Percentiles rank a stretch among this genome's conserved stretches.
Conservation (phyloP, 306 rosid genomes). For the Pyrus pyrifolia region DNA sequence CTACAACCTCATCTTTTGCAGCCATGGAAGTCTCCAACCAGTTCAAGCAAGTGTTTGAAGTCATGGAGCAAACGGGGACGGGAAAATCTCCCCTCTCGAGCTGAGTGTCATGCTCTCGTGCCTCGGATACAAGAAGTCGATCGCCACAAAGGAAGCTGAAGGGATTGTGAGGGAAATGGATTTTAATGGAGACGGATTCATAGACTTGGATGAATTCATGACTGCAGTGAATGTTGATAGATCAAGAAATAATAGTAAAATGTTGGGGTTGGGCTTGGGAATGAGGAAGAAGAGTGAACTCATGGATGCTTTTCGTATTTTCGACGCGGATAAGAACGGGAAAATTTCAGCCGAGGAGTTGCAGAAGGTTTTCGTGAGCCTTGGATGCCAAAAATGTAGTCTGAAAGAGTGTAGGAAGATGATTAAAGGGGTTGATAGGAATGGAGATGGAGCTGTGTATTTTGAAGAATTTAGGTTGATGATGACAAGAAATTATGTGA, state of each 20-base stretch:
- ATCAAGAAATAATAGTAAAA: neutral
- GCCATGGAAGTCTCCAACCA: slow-evolving; percentile 46
- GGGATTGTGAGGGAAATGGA: slow-evolving; percentile 50
- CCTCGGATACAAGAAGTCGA: slow-evolving; percentile 36
- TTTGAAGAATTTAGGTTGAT: slow-evolving; percentile 59
- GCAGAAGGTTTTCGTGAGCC: slow-evolving; percentile 39
- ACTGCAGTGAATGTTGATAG: slow-evolving; percentile 22
- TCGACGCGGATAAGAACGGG: slow-evolving; percentile 53
- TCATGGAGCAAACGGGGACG: slow-evolving; percentile 60
- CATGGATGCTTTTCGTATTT: slow-evolving; percentile 62
- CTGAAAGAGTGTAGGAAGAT: slow-evolving; percentile 48
- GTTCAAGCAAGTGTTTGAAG: slow-evolving; percentile 51
- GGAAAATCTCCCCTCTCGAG: slow-evolving; percentile 54
- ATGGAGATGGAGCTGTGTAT: slow-evolving; percentile 70
- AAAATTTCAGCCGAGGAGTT: slow-evolving; percentile 55
- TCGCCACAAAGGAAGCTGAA: slow-evolving; percentile 49
- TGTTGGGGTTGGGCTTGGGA: neutral
- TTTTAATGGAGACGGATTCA: slow-evolving; percentile 58
- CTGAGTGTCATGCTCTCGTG: slow-evolving; percentile 41
- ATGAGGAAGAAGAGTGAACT: slow-evolving; percentile 18
- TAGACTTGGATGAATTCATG: slow-evolving; percentile 73
- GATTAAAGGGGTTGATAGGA: slow-evolving; percentile 57
- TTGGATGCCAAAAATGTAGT: slow-evolving; percentile 50
- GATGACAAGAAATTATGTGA: slow-evolving; percentile 33
- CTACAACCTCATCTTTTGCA: slow-evolving; percentile 27